Base-by-base conservation (phyloP, 306 rosid genomes). In the Ochetophila trinervis region DNA sequence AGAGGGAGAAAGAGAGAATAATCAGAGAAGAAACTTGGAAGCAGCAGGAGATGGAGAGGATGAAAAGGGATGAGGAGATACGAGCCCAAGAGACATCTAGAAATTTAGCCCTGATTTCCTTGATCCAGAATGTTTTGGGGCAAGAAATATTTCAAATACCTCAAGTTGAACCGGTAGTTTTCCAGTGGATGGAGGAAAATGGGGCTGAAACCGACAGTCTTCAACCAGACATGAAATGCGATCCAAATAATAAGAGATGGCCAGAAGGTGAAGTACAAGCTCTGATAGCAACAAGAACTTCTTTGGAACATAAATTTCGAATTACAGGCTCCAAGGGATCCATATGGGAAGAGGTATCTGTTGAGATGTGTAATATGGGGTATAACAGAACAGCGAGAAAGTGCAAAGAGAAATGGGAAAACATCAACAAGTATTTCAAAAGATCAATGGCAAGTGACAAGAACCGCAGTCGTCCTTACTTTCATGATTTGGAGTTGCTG, bases 341-440 rank as follows among this genome's bases (percentile, higher is more conserved):
- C 5, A 60, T 84, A 40, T 87, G 98, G 94, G 97, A 89, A 57
- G 98, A 89, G 85, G 80, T 92, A 66, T 79, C 95, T 36, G 72
- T 54, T 50, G 83, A 80, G 53, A 80, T 87, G 91, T 20, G 52
- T 4, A 60, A 67, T 23, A 77, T 74, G 82, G 96, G 93, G 1
- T 82, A 75, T 82, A 74, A 72, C 66, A 83, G 91, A 14, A 69
- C 89, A 4, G 86, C 87, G 18, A 87, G 79, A 74, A 86, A 84
- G 73, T 93, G 98, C 53, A 87, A 78, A 78, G 92, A 93, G 76
- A 89, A 89, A 77, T 89, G 97, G 96, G 94, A 86, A 56, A 85
- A 87, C 86, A 87, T 89, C 68, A 89, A 86, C 81, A 89, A 86
- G 82, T 85, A 93, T 61, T 87, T 85, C 74, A 87, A 68, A 66